These are phyloP conservation scores for Ceratobasidium papillatum DNA, from an alignment of 1,284 basidiomycete genomes.

Conservation along the genomic window DNA sequence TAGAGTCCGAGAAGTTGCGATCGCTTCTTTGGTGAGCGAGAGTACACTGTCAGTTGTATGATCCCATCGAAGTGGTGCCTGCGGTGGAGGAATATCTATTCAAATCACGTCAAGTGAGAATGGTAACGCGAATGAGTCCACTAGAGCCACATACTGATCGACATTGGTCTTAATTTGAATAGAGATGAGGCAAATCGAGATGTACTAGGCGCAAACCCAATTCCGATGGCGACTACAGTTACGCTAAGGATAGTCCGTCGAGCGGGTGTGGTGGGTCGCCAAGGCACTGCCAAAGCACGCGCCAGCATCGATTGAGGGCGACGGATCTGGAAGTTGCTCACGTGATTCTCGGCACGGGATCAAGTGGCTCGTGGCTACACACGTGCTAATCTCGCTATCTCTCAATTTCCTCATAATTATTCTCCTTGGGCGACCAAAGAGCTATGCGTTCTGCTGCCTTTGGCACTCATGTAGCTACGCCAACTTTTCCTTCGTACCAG, in stretches of 20 bases:
- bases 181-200: slow-evolving; percentile 16
- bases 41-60: slow-evolving; percentile 71
- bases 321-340: background rate
- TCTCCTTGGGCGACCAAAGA: too few relatives aligned
- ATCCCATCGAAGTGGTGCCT: slow-evolving; percentile 72
- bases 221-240: slow-evolving; percentile 22
- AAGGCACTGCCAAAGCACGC: slow-evolving; percentile 30
- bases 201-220: slow-evolving; percentile 6
- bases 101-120: background rate
- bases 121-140: background rate
- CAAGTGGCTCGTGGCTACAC: background rate
- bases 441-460: too few relatives aligned
- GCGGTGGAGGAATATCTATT: slow-evolving; percentile 60
- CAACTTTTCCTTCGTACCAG: too few relatives aligned
- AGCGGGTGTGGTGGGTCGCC: background rate
- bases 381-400: too few relatives aligned
- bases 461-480: too few relatives aligned
- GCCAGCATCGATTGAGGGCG: slow-evolving; percentile 15
- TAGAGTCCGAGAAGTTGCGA: slow-evolving; percentile 63
- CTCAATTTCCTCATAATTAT: too few relatives aligned
- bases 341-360: background rate
- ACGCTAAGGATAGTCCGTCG: slow-evolving; percentile 19
- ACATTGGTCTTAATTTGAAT: slow-evolving; percentile 20
- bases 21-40: slow-evolving; percentile 65
- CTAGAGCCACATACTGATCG: background rate